Evolutionary conservation across 2,329 filamentous ascomycete genomes (phyloP).

Genomic region (Zymoseptoria pseudotritici): DNA sequence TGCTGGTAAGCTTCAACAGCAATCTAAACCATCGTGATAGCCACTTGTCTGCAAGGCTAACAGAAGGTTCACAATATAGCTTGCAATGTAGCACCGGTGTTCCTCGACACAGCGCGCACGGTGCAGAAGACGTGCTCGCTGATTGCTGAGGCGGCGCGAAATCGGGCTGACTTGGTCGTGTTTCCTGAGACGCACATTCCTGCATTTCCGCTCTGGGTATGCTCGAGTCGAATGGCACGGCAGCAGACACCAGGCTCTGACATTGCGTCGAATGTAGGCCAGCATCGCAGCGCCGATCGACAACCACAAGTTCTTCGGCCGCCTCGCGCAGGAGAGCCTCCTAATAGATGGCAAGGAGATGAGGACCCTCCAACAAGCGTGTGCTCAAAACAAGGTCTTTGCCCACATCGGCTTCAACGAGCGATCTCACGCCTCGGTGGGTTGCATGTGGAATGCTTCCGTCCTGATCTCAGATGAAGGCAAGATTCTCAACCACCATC

Average conservation of each 20-base stretch:
- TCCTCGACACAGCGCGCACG: conserved; percentile 41
- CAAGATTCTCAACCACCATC: conserved; percentile 44
- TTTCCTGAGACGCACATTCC: conserved; percentile 50
- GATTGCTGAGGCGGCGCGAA: conserved; percentile 39
- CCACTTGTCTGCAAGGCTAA: neutral
- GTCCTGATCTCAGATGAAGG: conserved; percentile 41
- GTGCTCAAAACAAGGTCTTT: conserved; percentile 32
- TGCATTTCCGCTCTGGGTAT: conserved; percentile 46
- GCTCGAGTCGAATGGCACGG: neutral
- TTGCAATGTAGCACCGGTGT: conserved; percentile 35
- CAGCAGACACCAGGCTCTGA: neutral
- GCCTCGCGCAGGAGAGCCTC: conserved; percentile 40
- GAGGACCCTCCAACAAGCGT: conserved; percentile 33
- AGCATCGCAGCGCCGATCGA: conserved; percentile 39
- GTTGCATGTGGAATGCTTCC: conserved; percentile 47
- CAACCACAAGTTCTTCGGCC: conserved; percentile 45
- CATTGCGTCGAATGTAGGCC: conserved; percentile 19
- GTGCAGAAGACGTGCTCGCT: conserved; percentile 41
- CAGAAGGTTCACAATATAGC: conserved; percentile 8
- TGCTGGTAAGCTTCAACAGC: conserved; percentile 11
- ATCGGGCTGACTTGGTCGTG: conserved; percentile 44
- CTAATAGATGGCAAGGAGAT: conserved; percentile 43
- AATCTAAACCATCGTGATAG: neutral
- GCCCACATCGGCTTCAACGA: conserved; percentile 48
- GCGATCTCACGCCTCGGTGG: conserved; percentile 37